These are phyloP conservation scores for Stropharia rugosoannulata DNA, from an alignment of 768 basidiomycete genomes.

Conservation along the genomic window DNA sequence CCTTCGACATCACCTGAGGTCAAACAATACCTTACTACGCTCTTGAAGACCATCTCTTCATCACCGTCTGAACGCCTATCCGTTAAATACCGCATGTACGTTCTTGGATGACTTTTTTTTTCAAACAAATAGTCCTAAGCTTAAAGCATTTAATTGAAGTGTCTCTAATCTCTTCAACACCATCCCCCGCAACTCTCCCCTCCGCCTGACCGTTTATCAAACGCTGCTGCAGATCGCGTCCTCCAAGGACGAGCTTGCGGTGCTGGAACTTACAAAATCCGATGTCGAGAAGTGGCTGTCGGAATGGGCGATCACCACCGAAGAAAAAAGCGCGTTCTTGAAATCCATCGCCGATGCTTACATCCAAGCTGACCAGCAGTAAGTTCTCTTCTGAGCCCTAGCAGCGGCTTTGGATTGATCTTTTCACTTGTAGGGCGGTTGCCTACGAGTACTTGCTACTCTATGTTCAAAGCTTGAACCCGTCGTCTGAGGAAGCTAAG, in stretches of 20 bases:
- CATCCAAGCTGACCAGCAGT: slow-evolving; percentile 58
- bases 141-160: slow-evolving; percentile 32
- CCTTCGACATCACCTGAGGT: slow-evolving; percentile 52
- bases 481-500: slow-evolving; percentile 49
- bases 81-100: slow-evolving; percentile 78
- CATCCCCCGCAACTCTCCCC: slow-evolving; percentile 60
- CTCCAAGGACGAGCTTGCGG: slow-evolving; percentile 58
- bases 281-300: slow-evolving; percentile 76
- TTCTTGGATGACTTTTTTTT: slow-evolving; percentile 1
- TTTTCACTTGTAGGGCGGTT: slow-evolving; percentile 38
- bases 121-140: neutral
- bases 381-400: slow-evolving; percentile 25
- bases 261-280: slow-evolving; percentile 55
- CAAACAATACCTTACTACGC: slow-evolving; percentile 44
- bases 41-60: slow-evolving; percentile 56
- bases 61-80: slow-evolving; percentile 51
- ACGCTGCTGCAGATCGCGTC: slow-evolving; percentile 60
- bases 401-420: neutral
- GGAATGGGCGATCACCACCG: slow-evolving; percentile 67
- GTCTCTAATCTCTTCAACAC: slow-evolving; percentile 84
- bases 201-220: slow-evolving; percentile 63
- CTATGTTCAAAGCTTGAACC: slow-evolving; percentile 59
- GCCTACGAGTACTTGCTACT: slow-evolving; percentile 67
- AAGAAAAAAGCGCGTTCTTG: slow-evolving; percentile 66
- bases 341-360: slow-evolving; percentile 62